A percentile compares a stretch with the other conserved stretches of the same genome.
phyloP scores from a whole-genome alignment of 176 grass and related monocot genomes.

The Saccharum spontaneum region DNA sequence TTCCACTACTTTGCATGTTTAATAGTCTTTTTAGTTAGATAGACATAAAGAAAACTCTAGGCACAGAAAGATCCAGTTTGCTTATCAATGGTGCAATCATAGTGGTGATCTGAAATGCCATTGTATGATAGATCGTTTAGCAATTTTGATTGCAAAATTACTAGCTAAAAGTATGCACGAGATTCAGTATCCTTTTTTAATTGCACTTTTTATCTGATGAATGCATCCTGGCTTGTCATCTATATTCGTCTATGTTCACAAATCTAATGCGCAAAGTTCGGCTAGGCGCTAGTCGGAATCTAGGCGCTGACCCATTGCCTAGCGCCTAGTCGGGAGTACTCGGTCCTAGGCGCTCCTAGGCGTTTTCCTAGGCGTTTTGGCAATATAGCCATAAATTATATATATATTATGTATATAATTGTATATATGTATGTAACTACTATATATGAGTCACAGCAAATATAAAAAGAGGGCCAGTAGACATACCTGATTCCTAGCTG shows the following conservation, averaged over 20 bases:
- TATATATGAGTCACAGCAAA: too few species aligned
- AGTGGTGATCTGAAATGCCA: constrained; percentile 4
- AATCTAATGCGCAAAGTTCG: too few species aligned
- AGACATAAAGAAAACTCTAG: not conserved
- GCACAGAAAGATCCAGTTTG: not conserved
- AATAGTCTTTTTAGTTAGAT: not conserved
- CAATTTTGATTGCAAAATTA: not conserved
- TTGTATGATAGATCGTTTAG: not conserved
- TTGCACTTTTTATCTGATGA: not conserved
- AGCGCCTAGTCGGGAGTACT: too few species aligned
- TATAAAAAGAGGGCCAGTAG: too few species aligned
- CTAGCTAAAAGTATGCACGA: not conserved
- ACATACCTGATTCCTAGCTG: too few species aligned
- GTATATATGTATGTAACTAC: too few species aligned
- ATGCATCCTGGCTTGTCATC: not conserved
- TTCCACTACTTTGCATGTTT: not conserved
- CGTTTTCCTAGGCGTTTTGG: too few species aligned
- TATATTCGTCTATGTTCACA: not conserved
- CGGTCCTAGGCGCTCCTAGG: too few species aligned
- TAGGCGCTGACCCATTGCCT: too few species aligned
- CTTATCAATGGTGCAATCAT: not conserved
- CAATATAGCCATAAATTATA: too few species aligned
- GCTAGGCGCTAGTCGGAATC: too few species aligned
- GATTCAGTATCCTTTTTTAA: not conserved
- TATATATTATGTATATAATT: too few species aligned